Base-by-base conservation (phyloP, 2,329 filamentous ascomycete genomes). In the Aphanoascus verrucosus region DNA sequence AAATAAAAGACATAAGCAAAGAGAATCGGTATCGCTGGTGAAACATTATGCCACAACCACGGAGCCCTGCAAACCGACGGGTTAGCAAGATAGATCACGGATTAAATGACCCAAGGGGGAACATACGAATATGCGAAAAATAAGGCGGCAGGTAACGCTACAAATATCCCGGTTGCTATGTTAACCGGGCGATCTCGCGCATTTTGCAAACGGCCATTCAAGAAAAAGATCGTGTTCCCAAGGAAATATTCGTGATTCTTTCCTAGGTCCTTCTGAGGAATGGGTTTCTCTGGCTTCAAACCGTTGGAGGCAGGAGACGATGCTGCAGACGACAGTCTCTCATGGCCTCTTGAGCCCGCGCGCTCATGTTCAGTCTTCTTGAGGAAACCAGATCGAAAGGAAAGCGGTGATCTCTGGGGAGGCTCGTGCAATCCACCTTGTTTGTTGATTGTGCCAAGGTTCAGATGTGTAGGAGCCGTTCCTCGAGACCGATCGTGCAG, bases 1-100 rank as follows among this genome's bases (percentile, higher is more conserved):
- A 98, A 76, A 67, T 86, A 90, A 63, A 88, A 88, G n/a, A 96
- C 65, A 66, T 98, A 98, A 51, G 82, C 90, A 72, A 94, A 97
- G 42, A 88, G 70, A 61, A 97, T 81, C 50, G 93, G 93, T 62
- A 97, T 81, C 51, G 88, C 89, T 32, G 90, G 90, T 37, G 88
- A 94, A 59, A 94, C 78, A 62, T 94, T 78, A 61, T 83, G 75
- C 89, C 89, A 96, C 51, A 94, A 68, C 80, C 86, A 95, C 19
- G 86, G 81, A 9, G 86, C 89, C 57, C 76, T 79, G 60, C 17
- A 54, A 8, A 14, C 23, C 19, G 38, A 42, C 61, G 38, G 61
- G 61, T 59, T 40, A 53, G 47, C n/a, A 32, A 32, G 7, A 14
- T 23, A n/a, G 15, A 46, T 15, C 3, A 37, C 31, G n/a, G 32